Evolutionary conservation across 2,329 filamentous ascomycete species (phyloP), one percentile per base, ranked within the genome.

Genomic region (Talaromyces marneffei): DNA sequence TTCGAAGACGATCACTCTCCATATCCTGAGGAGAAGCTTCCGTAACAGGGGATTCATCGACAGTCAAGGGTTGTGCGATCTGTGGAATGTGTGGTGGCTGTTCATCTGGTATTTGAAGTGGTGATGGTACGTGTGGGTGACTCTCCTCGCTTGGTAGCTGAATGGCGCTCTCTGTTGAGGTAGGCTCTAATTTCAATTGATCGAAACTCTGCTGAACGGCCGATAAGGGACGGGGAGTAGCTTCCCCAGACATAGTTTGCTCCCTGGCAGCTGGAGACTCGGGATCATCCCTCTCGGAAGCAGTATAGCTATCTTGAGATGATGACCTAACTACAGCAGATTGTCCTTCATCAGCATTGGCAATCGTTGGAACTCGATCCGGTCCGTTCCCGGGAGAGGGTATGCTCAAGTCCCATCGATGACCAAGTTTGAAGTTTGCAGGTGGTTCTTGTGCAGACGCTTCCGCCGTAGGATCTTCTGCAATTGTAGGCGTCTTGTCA

Each of bases 321-420:
- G 70, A 66, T 20, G 75, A 69, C 62, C 74, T 76, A 39, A 74
- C 70, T 4, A 76, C 62, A 39, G 76, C 83, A 46, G 78, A 70
- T 59, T 80, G 77, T 57, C 73, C 58, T 23, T 66, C 63, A 20
- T 74, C 75, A 20, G 74, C 75, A 8, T 79, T 74, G 48, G 79
- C 79, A 35, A 87, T 68, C 23, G 78, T 76, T 3, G 85, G 84
- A 33, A 79, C 82, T 53, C 82, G 81, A n/a, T 84, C 85, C 33
- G 85, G 85, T 61, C 84, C 87, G 61, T 85, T 85, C 46, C 79
- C 80, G 18, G 80, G 78, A 63, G 79, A 83, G 3, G 86, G 85
- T 37, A 84, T 80, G 61, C 82, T 83, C 57, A 87, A 69, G 67
- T 84, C 82, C 50, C 83, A 80, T 57, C 83, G 79, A 70, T 84